Conservation (phyloP, 108 stramenopile species). For the Seminavis robusta region DNA sequence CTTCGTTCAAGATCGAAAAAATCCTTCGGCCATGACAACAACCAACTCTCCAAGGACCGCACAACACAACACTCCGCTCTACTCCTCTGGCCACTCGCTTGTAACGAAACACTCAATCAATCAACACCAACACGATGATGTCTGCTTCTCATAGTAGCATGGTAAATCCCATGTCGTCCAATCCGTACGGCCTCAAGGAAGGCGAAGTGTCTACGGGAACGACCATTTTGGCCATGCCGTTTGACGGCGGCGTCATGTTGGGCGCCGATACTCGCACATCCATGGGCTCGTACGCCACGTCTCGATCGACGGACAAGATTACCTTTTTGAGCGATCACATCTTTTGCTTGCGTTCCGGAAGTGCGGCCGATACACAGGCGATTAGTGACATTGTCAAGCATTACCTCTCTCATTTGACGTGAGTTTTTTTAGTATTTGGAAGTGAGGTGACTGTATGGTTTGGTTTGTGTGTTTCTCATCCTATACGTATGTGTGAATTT, state of each 20-base stretch:
- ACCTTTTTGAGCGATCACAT: conserved; percentile 90
- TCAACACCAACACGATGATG: no score
- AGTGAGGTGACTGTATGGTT: not conserved
- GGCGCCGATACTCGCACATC: conserved; percentile 97
- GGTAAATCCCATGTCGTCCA: no score
- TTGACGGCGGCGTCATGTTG: conserved; percentile 91
- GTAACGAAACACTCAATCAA: no score
- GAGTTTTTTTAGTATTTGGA: conserved; percentile 7
- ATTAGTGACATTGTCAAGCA: conserved; percentile 89
- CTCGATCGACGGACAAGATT: conserved; percentile 94
- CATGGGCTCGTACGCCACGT: conserved; percentile 96
- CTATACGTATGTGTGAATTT: not conserved
- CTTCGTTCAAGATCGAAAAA: no score
- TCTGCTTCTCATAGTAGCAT: no score
- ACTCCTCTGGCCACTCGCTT: no score
- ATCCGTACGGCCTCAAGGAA: conserved; percentile 47
- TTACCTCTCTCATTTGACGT: conserved; percentile 81
- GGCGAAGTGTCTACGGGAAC: conserved; percentile 89
- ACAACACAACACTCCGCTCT: no score
- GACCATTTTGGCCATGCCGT: conserved; percentile 94
- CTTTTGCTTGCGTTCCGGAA: conserved; percentile 92
- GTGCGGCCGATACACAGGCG: conserved; percentile 97
- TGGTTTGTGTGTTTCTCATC: conserved; percentile 3
- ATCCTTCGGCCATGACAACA: no score
- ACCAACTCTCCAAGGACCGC: no score